These are phyloP conservation scores for Rhododendron williamsianum DNA, from an alignment of 148 eudicot genomes.

Conservation along the genomic window DNA sequence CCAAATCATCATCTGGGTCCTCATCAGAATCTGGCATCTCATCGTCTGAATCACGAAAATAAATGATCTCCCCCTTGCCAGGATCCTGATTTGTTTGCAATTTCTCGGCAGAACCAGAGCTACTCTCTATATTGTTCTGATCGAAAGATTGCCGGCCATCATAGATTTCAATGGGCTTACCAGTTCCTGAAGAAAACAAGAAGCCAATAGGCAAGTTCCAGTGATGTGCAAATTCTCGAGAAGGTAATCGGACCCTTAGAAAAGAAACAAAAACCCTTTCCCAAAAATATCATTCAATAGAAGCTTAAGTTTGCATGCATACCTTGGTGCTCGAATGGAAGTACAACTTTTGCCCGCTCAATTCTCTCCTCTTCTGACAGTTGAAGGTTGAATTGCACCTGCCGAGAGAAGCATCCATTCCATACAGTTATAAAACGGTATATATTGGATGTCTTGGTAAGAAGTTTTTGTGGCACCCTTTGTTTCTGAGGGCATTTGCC, in stretches of 20 bases:
- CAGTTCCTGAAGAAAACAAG: slow-evolving; percentile 45
- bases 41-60: slow-evolving; percentile 95
- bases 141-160: background rate
- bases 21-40: slow-evolving; percentile 92
- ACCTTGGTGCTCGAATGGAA: slow-evolving; percentile 99
- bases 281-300: background rate
- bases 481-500: background rate
- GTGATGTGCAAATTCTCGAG: background rate
- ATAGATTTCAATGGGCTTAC: slow-evolving; percentile 33
- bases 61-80: slow-evolving; percentile 70
- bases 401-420: slow-evolving; percentile 15
- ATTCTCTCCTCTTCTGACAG: slow-evolving; percentile 81
- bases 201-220: background rate
- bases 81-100: slow-evolving; percentile 30
- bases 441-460: background rate
- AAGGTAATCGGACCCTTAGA: background rate
- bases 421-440: background rate
- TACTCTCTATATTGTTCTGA: slow-evolving; percentile 22
- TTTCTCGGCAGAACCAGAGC: slow-evolving; percentile 24
- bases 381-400: slow-evolving; percentile 91
- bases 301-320: slow-evolving; percentile 6
- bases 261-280: background rate
- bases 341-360: slow-evolving; percentile 90
- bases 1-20: slow-evolving; percentile 78
- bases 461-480: background rate